A percentile compares a stretch with the other conserved stretches of the same genome.
Evolutionary conservation across 805 yeast genomes (phyloP).

Genomic region (Suhomyces sp.): DNA sequence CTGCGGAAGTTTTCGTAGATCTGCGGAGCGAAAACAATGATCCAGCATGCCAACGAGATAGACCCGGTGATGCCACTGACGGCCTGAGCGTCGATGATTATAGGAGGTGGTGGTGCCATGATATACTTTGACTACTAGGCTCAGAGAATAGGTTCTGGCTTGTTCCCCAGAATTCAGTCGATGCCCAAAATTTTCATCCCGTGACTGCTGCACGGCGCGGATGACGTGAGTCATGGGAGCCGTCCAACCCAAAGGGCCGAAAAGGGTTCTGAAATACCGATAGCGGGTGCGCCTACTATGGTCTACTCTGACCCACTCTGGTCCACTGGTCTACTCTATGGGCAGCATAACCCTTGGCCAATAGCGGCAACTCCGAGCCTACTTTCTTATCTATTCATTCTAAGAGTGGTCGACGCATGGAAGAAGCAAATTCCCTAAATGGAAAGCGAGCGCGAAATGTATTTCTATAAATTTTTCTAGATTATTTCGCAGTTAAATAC

Average conservation of each 20-base stretch:
- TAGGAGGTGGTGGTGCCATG: conserved; percentile 64
- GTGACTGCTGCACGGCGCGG: conserved; percentile 1
- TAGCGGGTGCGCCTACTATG: too few species aligned
- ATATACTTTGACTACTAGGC: background rate
- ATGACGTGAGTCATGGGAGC: conserved; percentile 1
- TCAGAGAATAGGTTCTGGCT: background rate
- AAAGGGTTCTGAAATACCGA: background rate
- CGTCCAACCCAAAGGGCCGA: background rate
- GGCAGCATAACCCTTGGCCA: too few species aligned
- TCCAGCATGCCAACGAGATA: conserved; percentile 95
- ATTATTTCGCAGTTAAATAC: background rate
- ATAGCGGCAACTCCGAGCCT: background rate
- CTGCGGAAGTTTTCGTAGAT: conserved; percentile 86
- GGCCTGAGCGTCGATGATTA: conserved; percentile 63
- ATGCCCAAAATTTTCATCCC: conserved; percentile 2
- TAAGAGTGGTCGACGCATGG: background rate
- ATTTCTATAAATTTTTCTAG: background rate
- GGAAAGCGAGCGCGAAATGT: background rate
- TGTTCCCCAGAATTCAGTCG: background rate
- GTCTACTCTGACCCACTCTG: too few species aligned
- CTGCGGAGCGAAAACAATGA: conserved; percentile 95
- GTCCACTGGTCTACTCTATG: too few species aligned
- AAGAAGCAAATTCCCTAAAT: background rate
- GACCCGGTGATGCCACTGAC: conserved; percentile 80
- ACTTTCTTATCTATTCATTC: background rate